Evolutionary conservation across 129 eudicot genomes (phyloP).

Genomic region (Helianthus annuus): HanXRQr2.0-SUNRISE NC_035448.2:17678033-17678532

Average conservation of each 20-base stretch:
- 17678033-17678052: constrained; percentile 41
- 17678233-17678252: background rate
- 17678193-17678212: background rate
- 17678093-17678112: constrained; percentile 18
- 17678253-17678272: background rate
- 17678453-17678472: background rate
- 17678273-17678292: background rate
- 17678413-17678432: background rate
- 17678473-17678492: background rate
- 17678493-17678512: background rate
- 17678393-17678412: background rate
- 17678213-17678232: background rate
- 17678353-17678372: background rate
- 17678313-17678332: too few species aligned
- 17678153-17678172: background rate
- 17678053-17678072: constrained; percentile 51
- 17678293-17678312: too few species aligned
- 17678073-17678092: constrained; percentile 47
- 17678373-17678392: background rate
- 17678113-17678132: constrained; percentile 24
- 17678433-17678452: background rate
- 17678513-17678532: background rate
- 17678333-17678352: too few species aligned
- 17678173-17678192: constrained; percentile 1
- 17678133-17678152: constrained; percentile 29